These are phyloP conservation scores for Apiospora rasikravindrae DNA, from an alignment of 2,329 filamentous ascomycete species.

Conservation along the genomic window DNA sequence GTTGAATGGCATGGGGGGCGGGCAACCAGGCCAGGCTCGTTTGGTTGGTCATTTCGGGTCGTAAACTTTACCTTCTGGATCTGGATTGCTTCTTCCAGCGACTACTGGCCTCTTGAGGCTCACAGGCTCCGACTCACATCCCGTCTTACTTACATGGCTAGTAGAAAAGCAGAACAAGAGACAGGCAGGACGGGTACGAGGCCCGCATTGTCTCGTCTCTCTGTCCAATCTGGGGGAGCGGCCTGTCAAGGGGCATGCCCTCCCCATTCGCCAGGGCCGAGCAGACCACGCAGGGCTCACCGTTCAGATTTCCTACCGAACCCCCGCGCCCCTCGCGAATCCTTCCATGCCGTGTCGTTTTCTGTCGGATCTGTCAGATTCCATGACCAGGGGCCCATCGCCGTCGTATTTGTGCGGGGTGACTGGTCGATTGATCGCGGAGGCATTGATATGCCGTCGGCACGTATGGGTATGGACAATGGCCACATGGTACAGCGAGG, in stretches of 20 bases:
- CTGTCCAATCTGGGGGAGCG: not conserved
- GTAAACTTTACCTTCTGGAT: not conserved
- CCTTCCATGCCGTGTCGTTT: not conserved
- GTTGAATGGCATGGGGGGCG: not conserved
- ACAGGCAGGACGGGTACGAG: not conserved
- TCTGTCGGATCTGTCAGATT: constrained; percentile 6
- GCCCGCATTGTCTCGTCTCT: not conserved
- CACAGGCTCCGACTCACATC: constrained; percentile 8
- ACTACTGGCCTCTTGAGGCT: constrained; percentile 3
- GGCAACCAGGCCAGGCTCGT: not conserved
- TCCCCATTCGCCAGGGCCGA: not conserved
- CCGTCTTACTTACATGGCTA: constrained; percentile 11
- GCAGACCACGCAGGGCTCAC: not conserved
- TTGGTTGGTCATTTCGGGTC: not conserved
- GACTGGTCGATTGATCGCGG: not conserved
- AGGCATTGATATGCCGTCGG: not conserved
- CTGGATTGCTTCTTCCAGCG: constrained; percentile 5
- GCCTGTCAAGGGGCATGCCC: not conserved
- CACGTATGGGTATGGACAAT: not conserved
- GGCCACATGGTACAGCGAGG: constrained; percentile 1
- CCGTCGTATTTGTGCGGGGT: not conserved
- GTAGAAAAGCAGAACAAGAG: not conserved
- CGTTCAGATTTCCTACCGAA: not conserved
- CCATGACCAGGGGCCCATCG: not conserved
- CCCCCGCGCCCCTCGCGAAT: not conserved